These are phyloP conservation scores for Boletus rubroflammeus DNA, from an alignment of 768 basidiomycete genomes.

Conservation along the genomic window DNA sequence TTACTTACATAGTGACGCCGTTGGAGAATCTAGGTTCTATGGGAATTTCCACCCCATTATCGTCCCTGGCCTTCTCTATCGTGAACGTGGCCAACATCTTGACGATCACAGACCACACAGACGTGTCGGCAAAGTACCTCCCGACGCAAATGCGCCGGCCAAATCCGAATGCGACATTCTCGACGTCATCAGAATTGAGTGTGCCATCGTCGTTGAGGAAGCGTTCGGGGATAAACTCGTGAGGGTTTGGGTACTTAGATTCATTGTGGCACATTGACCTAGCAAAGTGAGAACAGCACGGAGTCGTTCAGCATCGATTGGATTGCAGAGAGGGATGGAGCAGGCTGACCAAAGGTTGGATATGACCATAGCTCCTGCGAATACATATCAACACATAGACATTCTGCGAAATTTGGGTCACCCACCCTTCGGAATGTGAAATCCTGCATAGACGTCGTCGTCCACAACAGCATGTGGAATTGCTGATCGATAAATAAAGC, in stretches of 20 bases:
- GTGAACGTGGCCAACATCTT: constrained; percentile 17
- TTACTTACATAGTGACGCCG: constrained; percentile 12
- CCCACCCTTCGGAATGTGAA: constrained; percentile 45
- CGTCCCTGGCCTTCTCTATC: constrained; percentile 16
- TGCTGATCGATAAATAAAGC: constrained; percentile 7
- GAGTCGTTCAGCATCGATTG: not conserved
- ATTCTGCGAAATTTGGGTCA: not conserved
- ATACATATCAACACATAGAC: not conserved
- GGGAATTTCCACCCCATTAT: constrained; percentile 18
- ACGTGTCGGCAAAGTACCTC: constrained; percentile 24
- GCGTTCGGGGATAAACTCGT: constrained; percentile 39
- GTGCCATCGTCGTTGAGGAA: constrained; percentile 32
- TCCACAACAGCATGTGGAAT: constrained; percentile 33
- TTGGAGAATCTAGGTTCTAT: constrained; percentile 10
- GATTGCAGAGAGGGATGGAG: not conserved
- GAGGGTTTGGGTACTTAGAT: constrained; percentile 36
- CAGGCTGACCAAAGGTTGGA: constrained; percentile 18
- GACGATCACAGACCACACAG: constrained; percentile 23
- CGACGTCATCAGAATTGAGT: constrained; percentile 11
- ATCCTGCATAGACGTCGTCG: constrained; percentile 45
- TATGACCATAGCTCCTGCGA: constrained; percentile 15
- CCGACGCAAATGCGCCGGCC: constrained; percentile 32
- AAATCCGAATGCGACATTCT: constrained; percentile 23
- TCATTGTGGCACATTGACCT: constrained; percentile 25
- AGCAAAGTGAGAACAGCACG: not conserved